Percentiles rank a stretch among this genome's conserved stretches.
Conservation (phyloP, 495 filamentous ascomycete species). For the Aspergillus wentii region DNA sequence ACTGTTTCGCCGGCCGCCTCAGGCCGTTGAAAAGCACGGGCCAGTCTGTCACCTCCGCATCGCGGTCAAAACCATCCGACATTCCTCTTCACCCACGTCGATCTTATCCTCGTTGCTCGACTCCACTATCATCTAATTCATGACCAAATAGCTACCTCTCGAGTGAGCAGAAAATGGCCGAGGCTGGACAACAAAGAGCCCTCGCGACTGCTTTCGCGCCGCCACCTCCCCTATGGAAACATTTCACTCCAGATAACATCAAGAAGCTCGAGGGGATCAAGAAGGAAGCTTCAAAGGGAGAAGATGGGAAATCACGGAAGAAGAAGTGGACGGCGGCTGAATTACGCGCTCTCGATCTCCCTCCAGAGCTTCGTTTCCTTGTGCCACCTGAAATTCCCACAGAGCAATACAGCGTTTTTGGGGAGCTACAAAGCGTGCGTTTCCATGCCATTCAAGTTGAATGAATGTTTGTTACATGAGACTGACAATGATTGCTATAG, state of each 20-base stretch:
- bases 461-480: conserved; percentile 1
- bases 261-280: conserved; percentile 55
- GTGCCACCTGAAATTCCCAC: conserved; percentile 76
- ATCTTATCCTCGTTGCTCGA: too few species aligned
- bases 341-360: conserved; percentile 56
- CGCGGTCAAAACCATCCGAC: too few species aligned
- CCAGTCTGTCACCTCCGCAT: conserved; percentile 10
- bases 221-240: conserved; percentile 85
- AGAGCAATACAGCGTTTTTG: conserved; percentile 72
- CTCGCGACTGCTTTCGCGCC: conserved; percentile 67
- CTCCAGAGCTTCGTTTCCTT: conserved; percentile 70
- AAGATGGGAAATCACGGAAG: conserved; percentile 26
- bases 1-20: too few species aligned
- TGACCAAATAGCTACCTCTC: neutral
- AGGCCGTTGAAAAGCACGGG: conserved; percentile 7
- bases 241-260: conserved; percentile 78
- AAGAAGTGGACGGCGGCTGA: conserved; percentile 37
- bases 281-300: conserved; percentile 36
- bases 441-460: neutral
- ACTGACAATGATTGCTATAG: conserved; percentile 9
- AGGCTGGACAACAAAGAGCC: conserved; percentile 40
- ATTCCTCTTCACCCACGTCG: too few species aligned
- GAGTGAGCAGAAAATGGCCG: conserved; percentile 38
- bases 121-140: neutral
- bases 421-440: conserved; percentile 56